These are phyloP conservation scores for Meyerozyma athensensis DNA, from an alignment of 1,139 yeast species.

Conservation along the genomic window DNA sequence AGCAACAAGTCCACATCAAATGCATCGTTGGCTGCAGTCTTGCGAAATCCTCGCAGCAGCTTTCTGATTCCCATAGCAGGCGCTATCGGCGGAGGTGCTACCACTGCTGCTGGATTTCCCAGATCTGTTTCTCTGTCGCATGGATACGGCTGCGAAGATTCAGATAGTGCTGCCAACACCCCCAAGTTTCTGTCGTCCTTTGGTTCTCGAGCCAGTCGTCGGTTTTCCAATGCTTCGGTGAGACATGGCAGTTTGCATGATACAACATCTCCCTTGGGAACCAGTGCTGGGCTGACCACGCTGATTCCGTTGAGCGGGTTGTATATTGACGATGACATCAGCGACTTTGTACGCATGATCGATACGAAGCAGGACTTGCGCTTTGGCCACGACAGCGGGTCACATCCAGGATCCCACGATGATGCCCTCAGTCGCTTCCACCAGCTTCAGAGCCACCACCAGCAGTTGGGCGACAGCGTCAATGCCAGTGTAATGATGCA, in stretches of 20 bases:
- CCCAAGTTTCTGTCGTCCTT: constrained; percentile 53
- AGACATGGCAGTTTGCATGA: constrained; percentile 22
- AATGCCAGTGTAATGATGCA: constrained; percentile 38
- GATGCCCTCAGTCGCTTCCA: constrained; percentile 38
- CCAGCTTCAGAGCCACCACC: constrained; percentile 36
- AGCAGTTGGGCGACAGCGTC: constrained; percentile 49
- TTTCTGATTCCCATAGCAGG: constrained; percentile 17
- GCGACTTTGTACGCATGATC: constrained; percentile 75
- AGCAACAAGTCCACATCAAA: constrained; percentile 50
- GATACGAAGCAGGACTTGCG: constrained; percentile 60
- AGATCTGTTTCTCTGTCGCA: constrained; percentile 40
- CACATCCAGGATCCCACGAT: constrained; percentile 9
- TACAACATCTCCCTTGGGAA: constrained; percentile 25
- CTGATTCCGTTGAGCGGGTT: constrained; percentile 40
- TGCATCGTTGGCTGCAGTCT: constrained; percentile 50
- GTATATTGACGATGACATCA: constrained; percentile 63
- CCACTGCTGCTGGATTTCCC: constrained; percentile 21
- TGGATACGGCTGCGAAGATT: constrained; percentile 28
- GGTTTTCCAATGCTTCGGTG: constrained; percentile 36
- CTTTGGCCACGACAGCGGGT: constrained; percentile 16
- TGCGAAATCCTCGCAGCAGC: constrained; percentile 41
- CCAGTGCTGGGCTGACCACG: constrained; percentile 33
- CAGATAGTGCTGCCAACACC: constrained; percentile 25
- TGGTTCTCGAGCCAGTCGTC: constrained; percentile 47
- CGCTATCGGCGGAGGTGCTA: constrained; percentile 1